Evolutionary conservation across 1,284 basidiomycete genomes (phyloP), one percentile per base, ranked within the genome.

Genomic region (Amylostereum areolatum): DNA sequence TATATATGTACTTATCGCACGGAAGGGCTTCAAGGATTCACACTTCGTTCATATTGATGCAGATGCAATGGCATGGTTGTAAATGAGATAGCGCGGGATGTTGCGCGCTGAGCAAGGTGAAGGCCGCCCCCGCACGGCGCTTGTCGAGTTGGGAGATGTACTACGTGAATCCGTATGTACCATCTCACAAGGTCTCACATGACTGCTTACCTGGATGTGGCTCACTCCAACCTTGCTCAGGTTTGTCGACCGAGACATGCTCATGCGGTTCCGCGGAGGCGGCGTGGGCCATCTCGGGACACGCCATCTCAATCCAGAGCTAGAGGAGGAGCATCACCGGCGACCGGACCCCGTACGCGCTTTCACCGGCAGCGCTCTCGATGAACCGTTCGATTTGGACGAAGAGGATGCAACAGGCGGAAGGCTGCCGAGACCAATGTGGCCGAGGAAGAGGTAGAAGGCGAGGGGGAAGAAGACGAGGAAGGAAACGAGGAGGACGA

Each of bases 121-220:
- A n/a, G n/a, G n/a, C n/a, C n/a, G n/a, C n/a, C n/a, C n/a, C n/a
- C n/a, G n/a, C n/a, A n/a, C n/a, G n/a, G n/a, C n/a, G n/a, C n/a
- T n/a, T n/a, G n/a, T n/a, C n/a, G n/a, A n/a, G n/a, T n/a, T 49
- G 48, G 48, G 6, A 4, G 11, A 11, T 8, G 10, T 43, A 24
- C 42, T 49, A 49, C 43, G 48, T 49, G 3, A 43, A 43, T 18
- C 18, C 35, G 48, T 49, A 32, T 28, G 48, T 49, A 6, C n/a
- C n/a, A n/a, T 39, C 37, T 39, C 5, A 6, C 37, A 6, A 18
- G 5, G 27, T n/a, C 27, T 39, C 37, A 8, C 34, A n/a, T 18
- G 12, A 6, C 5, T n/a, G 27, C 12, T 39, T 12, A 39, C 37
- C n/a, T n/a, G 37, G 5, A n/a, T n/a, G n/a, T n/a, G n/a, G 34